Base-by-base conservation (phyloP, 805 yeast genomes). In the Komagataella pastoris region DNA sequence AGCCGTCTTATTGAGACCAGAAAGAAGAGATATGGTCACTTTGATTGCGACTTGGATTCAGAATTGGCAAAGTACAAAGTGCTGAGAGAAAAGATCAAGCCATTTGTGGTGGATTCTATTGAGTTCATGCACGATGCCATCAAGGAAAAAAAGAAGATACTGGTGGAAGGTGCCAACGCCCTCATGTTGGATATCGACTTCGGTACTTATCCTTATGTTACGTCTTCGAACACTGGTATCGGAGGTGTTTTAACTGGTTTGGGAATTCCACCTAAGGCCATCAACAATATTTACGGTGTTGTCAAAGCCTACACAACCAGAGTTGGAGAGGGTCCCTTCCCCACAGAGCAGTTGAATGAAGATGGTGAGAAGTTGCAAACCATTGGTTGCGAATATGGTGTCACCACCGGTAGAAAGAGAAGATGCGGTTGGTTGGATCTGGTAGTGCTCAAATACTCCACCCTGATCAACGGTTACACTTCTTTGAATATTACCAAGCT, bases 271-370 rank as follows among this genome's bases (percentile, higher is more conserved):
- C 99, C 99, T 59, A 78, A 75, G 57, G 71, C 81, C 56, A 84
- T 93, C 61, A 77, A 75, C 51, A 83, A 88, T 66, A 75, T 89
- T 47, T 88, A 84, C 66, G 99, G 99, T 69, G 99, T 93, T 23
- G 98, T 91, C 48, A 93, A 93, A 75, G 98, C 98, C 46, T 93
- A 93, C 72, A 93, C 99, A 48, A 93, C 99, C 44, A 83, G 99
- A 71, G 99, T 93, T 52, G 99, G 99, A 61, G 98, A 90, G 65
- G 99, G 99, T 57, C 99, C 99, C 36, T 93, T 93, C 85, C 97
- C 99, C 55, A 84, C 98, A 53, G 99, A 93, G 71, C 98, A 90
- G 67, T 77, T 90, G 65, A 89, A 91, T 67, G 81, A 72, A 44
- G 80, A 73, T 49, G 99, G 99, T 63, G 95, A 86, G 61, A 79